phyloP scores from a whole-genome alignment of 164 flowering plant genomes.

The Dillenia suffruticosa region DNA sequence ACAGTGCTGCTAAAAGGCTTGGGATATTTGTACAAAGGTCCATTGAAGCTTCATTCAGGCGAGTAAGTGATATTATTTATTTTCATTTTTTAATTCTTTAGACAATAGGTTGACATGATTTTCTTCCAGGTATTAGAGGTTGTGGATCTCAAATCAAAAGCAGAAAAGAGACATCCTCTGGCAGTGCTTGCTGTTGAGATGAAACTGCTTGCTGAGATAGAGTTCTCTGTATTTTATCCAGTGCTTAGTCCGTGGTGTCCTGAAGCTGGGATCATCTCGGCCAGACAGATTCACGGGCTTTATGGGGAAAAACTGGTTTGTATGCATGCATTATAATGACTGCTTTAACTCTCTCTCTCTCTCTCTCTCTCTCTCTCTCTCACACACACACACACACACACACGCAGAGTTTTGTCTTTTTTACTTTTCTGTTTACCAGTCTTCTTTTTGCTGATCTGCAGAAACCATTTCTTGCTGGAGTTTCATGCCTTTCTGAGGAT shows the following conservation, averaged over 20 bases:
- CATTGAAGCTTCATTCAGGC: conserved; percentile 44
- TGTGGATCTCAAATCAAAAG: conserved; percentile 32
- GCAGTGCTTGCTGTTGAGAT: conserved; percentile 69
- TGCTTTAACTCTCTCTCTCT: not conserved
- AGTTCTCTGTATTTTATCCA: conserved; percentile 50
- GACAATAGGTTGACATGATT: conserved; percentile 1
- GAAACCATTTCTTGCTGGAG: conserved; percentile 63
- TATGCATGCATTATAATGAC: conserved; percentile 1
- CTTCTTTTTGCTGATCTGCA: conserved; percentile 19
- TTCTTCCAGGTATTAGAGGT: conserved; percentile 33
- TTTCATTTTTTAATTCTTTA: not conserved
- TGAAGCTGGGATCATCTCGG: conserved; percentile 48
- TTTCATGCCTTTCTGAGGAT: conserved; percentile 59
- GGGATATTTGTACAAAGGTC: conserved; percentile 43
- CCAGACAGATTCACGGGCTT: conserved; percentile 42
- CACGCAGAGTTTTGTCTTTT: no score
- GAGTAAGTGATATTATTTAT: conserved; percentile 35
- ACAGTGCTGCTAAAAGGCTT: conserved; percentile 24
- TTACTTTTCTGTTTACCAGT: not conserved
- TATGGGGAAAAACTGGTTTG: conserved; percentile 80
- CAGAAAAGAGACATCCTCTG: conserved; percentile 45
- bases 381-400: not conserved
- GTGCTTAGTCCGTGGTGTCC: conserved; percentile 53
- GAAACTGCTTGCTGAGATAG: conserved; percentile 52
- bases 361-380: conserved; percentile 6